Evolutionary conservation across 345 rosid species (phyloP).

Genomic region (Lenwebbia sp.): DNA sequence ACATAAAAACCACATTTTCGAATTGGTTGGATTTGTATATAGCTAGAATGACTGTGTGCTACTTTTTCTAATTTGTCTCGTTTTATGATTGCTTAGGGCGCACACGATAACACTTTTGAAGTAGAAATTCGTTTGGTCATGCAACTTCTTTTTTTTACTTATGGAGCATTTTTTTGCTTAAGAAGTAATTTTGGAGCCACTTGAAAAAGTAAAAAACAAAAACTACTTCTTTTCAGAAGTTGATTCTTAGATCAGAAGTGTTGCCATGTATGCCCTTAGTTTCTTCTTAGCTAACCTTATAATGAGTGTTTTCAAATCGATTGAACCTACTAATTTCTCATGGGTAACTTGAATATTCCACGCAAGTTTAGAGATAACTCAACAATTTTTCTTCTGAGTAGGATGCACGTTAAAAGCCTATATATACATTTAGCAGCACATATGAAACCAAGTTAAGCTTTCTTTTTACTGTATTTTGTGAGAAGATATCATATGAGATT

Average conservation of each 20-base stretch:
- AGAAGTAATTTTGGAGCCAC: too few relatives aligned
- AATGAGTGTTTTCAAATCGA: not conserved
- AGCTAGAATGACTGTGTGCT: not conserved
- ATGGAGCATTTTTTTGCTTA: too few relatives aligned
- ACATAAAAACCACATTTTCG: rapidly evolving
- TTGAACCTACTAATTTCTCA: not conserved
- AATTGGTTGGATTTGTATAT: not conserved
- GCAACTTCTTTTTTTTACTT: too few relatives aligned
- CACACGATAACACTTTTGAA: too few relatives aligned
- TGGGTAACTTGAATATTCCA: not conserved
- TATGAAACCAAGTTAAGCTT: not conserved
- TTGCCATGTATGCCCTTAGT: too few relatives aligned
- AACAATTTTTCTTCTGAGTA: not conserved
- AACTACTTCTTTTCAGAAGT: too few relatives aligned
- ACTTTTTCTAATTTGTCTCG: not conserved
- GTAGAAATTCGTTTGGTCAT: too few relatives aligned
- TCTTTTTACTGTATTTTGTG: too few relatives aligned
- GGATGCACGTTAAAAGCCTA: not conserved
- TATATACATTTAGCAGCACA: not conserved
- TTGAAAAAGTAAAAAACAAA: too few relatives aligned
- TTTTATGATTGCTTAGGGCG: not conserved
- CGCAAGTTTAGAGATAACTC: not conserved
- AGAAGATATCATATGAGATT: too few relatives aligned
- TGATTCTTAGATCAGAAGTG: too few relatives aligned
- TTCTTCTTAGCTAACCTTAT: not conserved